Evolutionary conservation across 2,329 filamentous ascomycete genomes (phyloP), one percentile per base, ranked within the genome.

Genomic region (Annulohypoxylon truncatum): DNA sequence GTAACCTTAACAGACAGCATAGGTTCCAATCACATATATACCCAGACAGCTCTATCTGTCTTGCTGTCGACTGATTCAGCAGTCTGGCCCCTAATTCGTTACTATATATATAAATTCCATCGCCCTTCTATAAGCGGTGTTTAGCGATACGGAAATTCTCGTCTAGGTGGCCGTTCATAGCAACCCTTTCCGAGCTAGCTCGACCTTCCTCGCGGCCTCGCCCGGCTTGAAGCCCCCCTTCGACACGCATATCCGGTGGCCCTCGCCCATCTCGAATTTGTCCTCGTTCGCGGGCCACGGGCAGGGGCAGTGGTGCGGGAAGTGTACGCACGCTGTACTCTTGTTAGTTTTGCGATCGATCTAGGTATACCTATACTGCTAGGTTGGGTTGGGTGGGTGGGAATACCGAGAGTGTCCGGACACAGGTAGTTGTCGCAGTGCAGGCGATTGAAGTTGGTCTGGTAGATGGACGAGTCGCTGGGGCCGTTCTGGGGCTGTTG

Each of bases 271-370:
- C 79, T 92, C 92, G 68, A 93, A 87, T 76, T 96, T 96, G 71
- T 95, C 92, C 76, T 95, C 90, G 67, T 91, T 83, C 7, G 83
- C 80, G 1, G 91, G 89, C 82, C 91, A 97, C 1, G 93, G 85
- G 81, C 96, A 99, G 26, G 96, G 96, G 80, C 96, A 99, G 81
- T 99, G 96, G 78, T 98, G 95, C 1, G 96, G 94, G 82, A 97
- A 96, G 78, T 96, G 91, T 5, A 99, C 96, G 82, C 96, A 99
- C 33, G 94, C 92, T 81, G 57, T 28, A 15, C 9, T 6, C 5
- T 18, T 52, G 10, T 50, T 50, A 28, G 48, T 0, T 58, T n/a
- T n/a, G n/a, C n/a, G n/a, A 18, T 22, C 33, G 10, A 7, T 20
- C 10, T 2, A 15, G 10, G 4, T 35, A 15, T 5, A 4, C 15